Evolutionary conservation across 2,329 filamentous ascomycete species (phyloP).

Genomic region (Truncatella angustata): DNA sequence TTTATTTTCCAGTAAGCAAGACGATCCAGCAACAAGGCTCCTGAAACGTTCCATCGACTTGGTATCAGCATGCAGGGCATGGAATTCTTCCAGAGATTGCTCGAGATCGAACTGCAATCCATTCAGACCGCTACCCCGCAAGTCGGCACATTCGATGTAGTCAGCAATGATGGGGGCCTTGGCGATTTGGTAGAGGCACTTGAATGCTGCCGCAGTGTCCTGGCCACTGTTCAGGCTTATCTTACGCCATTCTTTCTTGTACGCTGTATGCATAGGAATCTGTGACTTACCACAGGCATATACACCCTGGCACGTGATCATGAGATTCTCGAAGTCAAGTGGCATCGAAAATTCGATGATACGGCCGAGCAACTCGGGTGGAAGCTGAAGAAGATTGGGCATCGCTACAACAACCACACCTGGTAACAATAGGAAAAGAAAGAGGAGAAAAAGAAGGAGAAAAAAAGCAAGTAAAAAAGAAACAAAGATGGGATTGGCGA

Average conservation of each 20-base stretch:
- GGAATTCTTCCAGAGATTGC: no score
- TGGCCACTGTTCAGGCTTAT: background rate
- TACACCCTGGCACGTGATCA: slow-evolving; percentile 13
- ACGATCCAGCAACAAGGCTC: no score
- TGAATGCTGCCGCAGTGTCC: background rate
- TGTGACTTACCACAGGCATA: slow-evolving; percentile 12
- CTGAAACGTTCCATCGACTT: no score
- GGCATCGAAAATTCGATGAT: slow-evolving; percentile 16
- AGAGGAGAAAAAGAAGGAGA: no score
- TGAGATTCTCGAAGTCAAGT: slow-evolving; percentile 16
- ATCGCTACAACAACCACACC: no score
- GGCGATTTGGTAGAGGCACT: slow-evolving; percentile 1
- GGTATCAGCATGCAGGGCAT: no score
- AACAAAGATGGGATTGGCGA: no score
- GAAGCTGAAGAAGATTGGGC: slow-evolving; percentile 12
- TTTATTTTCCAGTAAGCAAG: no score
- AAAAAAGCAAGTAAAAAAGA: no score
- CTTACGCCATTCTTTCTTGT: slow-evolving; percentile 3
- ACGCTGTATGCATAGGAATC: slow-evolving; percentile 7
- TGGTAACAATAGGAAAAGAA: no score
- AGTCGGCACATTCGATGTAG: slow-evolving; percentile 10
- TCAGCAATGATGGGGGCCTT: slow-evolving; percentile 9
- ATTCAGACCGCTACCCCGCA: background rate
- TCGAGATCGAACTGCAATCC: background rate
- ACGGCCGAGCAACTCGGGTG: slow-evolving; percentile 12